Evolutionary conservation across 2,329 filamentous ascomycete species (phyloP), one percentile per base, ranked within the genome.

Genomic region (Fusarium sp.): DNA sequence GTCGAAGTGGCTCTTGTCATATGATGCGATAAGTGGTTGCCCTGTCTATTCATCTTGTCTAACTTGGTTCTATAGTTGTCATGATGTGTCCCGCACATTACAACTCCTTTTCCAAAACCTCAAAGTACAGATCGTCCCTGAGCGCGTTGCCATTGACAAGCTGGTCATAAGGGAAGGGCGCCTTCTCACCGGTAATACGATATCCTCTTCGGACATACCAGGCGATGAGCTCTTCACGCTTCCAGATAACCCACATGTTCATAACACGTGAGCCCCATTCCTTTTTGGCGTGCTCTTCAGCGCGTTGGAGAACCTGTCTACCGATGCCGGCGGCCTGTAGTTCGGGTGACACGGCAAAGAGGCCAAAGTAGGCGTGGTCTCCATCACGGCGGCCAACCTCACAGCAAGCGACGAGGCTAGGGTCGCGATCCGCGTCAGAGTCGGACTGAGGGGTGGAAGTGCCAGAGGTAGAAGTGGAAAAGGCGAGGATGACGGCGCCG

Each of bases 131-230:
- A 63, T 87, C 86, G 50, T 87, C 83, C 63, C 83, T 76, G 71
- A 87, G 62, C 2, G 81, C 81, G 68, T 68, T 74, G 1, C 82
- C 83, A 37, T 81, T 82, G 3, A 78, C 78, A n/a, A 85, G 77
- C 3, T 82, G 60, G 1, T 75, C 77, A 45, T 85, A 85, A 0
- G 86, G 86, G 57, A 88, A 88, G 5, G 84, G 83, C 63, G 70
- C 76, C 68, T 74, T 84, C 77, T 83, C 80, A 7, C 82, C 84
- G 6, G 84, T 85, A 62, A 68, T 72, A 20, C 25, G 37, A 62
- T 87, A 88, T 0, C 87, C 87, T 25, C 84, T 75, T 6, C 85
- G 77, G 9, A 80, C 54, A 65, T 88, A 88, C 83, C 85, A 88
- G 20, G 79, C 75, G 54, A 88, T 84, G 52, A 88, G 76, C 76